Percentiles rank a stretch among this genome's conserved stretches.
Evolutionary conservation across 225 moss, liverwort and hornwort genomes (phyloP).

Genomic region (Lunularia cruciata): DNA sequence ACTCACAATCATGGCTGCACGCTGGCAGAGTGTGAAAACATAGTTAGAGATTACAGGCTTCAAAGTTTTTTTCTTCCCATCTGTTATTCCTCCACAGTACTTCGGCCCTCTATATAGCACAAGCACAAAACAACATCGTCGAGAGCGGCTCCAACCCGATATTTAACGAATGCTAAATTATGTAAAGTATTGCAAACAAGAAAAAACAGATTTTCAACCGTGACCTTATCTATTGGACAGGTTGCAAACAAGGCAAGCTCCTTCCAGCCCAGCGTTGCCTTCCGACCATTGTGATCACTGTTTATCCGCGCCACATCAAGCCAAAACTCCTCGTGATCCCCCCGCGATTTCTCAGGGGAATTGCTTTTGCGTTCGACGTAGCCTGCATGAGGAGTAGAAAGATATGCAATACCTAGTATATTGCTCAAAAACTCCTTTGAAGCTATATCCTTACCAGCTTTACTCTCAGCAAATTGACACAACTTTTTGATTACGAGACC

Average conservation of each 20-base stretch:
- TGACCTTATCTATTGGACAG: conserved; percentile 2
- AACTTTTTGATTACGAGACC: conserved; percentile 24
- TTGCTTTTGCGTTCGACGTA: neutral
- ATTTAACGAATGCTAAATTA: no score
- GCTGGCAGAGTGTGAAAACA: no score
- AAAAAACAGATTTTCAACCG: no score
- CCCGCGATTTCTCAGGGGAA: no score
- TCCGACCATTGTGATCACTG: neutral
- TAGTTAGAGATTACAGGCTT: no score
- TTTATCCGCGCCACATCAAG: neutral
- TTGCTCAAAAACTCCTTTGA: neutral
- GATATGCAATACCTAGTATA: conserved; percentile 8
- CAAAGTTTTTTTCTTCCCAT: no score
- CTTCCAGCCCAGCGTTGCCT: neutral
- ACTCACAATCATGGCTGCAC: neutral
- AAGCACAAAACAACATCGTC: no score
- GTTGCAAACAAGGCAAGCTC: conserved; percentile 17
- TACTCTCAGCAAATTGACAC: neutral
- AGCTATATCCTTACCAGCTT: neutral
- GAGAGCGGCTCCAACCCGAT: no score
- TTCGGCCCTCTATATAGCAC: no score
- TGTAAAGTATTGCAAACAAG: no score
- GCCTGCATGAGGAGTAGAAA: conserved; percentile 8
- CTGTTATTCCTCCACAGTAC: no score
- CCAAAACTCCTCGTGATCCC: no score